phyloP scores from a whole-genome alignment of 106 monocot genomes.

The Dendrobium catenatum region DNA sequence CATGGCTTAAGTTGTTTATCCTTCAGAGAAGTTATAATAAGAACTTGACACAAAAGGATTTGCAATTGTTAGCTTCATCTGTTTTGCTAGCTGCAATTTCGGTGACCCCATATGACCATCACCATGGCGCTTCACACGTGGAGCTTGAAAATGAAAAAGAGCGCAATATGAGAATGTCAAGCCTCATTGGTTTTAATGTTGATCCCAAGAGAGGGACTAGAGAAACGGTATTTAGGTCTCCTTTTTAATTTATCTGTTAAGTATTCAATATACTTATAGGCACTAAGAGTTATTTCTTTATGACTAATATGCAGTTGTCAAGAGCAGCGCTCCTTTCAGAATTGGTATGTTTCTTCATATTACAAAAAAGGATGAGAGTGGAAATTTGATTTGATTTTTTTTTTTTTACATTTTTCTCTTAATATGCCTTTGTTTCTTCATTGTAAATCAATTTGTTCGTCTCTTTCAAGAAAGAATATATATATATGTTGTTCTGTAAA shows the following conservation, averaged over 20 bases:
- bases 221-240: conserved; percentile 51
- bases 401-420: neutral
- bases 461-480: neutral
- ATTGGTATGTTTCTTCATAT: conserved; percentile 46
- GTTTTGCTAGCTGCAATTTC: conserved; percentile 87
- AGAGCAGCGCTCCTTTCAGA: conserved; percentile 65
- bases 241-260: neutral
- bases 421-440: too few relatives aligned
- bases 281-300: conserved; percentile 3
- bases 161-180: conserved; percentile 72
- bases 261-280: neutral
- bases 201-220: conserved; percentile 70
- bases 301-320: conserved; percentile 62
- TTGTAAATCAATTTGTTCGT: neutral
- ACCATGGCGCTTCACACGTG: conserved; percentile 73
- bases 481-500: neutral
- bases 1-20: conserved; percentile 84
- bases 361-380: neutral
- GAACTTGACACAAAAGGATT: conserved; percentile 85
- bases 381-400: neutral
- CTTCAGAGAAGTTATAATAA: conserved; percentile 95
- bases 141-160: conserved; percentile 95
- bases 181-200: conserved; percentile 65
- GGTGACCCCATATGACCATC: conserved; percentile 68
- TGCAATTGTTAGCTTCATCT: conserved; percentile 90